Base-by-base conservation (phyloP, 257 asterid genomes). In the Solanum chiquidenum region DNA sequence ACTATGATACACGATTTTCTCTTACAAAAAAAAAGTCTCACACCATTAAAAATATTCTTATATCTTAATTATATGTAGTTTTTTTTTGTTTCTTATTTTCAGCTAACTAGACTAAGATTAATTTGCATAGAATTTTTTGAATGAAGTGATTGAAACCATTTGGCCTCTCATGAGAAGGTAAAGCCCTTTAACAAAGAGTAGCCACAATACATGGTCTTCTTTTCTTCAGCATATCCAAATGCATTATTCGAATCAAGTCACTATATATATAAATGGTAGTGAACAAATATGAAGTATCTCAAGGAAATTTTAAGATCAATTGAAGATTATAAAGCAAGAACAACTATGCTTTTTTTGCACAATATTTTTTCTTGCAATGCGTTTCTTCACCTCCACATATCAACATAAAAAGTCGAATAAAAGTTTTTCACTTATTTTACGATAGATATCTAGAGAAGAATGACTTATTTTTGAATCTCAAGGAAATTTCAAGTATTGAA, bases 221-320 rank as follows among this genome's bases (percentile, higher is more conserved):
- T 38, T 77, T 40, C 23, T 40, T 77, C 60, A 77, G 84, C 60
- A 77, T 77, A 77, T 77, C 60, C 37, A n/a, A 76, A 40, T 76
- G 60, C 40, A 76, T 40, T 40, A 76, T 76, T 16, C 83, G 11
- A 37, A 37, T 75, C 14, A 37, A 40, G 83, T 37, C 11, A 37
- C 21, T 37, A 75, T 37, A 75, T 12, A 37, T 10, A 37, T 76
- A 18, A 55, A 55, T 55, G 64, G n/a, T 55, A 20, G n/a, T 55
- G n/a, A 55, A 55, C n/a, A 55, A 55, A 55, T 55, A 55, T 55
- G n/a, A 55, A 20, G 64, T 55, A 52, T 52, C 62, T 6, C 62
- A 18, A 52, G n/a, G 62, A 55, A 55, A 18, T 55, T 20, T 55
- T 20, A 55, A 55, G n/a, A 20, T 52, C 62, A 52, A 55, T 55